Evolutionary conservation across 2,329 filamentous ascomycete species (phyloP), one percentile per base, ranked within the genome.

Genomic region (Decorospora gaudefroyi): DNA sequence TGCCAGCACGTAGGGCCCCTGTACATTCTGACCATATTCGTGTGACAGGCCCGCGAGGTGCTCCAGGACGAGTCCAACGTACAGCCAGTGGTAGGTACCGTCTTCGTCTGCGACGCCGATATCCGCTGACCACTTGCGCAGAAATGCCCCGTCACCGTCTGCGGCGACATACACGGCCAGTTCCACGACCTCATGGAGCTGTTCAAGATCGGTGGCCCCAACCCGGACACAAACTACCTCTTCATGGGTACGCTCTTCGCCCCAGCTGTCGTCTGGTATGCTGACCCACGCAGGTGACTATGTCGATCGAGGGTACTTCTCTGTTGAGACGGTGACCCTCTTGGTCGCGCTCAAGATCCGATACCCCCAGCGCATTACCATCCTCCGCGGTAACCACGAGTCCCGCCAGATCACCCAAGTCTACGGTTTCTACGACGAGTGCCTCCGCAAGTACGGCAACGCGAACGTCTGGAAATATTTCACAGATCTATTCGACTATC

Each of bases 171-270:
- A 71, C 93, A 99, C 74, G 93, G 93, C 59, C 93, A 99, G 75
- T 97, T 97, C 73, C 92, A 97, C 74, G 93, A 99, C 70, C 76
- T 99, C 73, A 97, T 99, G 90, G 93, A 99, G 77, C 84, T 99
- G 40, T 99, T 99, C 82, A 95, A 95, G 78, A 97, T 99, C 72
- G 93, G 93, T 61, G 93, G 93, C 41, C 90, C 91, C 49, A 96
- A 96, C 70, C 93, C 93, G 58, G 93, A 99, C 74, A 97, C 93
- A 69, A 97, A 97, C 78, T 97, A 97, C 75, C 86, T 97, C 58
- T 97, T 97, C 78, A 97, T 99, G 90, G 91, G 90, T 93, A 34
- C 35, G 55, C 39, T 27, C 13, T 31, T 23, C 36, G 17, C 26
- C 19, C 23, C 38, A 17, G 12, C 7, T 31, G 19, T 16, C 10